Evolutionary conservation across 2,329 filamentous ascomycete species (phyloP).

Genomic region (Xylaria sp.): DNA sequence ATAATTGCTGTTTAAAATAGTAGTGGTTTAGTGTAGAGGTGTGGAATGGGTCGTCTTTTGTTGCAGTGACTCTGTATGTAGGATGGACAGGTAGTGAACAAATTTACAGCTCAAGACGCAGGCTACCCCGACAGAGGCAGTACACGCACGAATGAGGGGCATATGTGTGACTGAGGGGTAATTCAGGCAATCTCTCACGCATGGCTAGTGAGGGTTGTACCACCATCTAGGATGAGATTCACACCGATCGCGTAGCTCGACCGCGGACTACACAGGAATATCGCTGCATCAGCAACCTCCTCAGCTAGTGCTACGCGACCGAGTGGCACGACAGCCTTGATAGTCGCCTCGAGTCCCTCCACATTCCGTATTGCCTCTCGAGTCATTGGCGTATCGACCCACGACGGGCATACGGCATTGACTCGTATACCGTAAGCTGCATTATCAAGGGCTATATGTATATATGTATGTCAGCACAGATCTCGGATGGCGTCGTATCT

Average conservation of each 20-base stretch:
- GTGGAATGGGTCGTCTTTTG: too few relatives aligned
- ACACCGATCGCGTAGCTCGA: background rate
- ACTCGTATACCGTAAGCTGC: background rate
- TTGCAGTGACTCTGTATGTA: too few relatives aligned
- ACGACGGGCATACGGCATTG: background rate
- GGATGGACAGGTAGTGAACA: too few relatives aligned
- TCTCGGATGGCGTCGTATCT: too few relatives aligned
- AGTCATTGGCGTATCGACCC: background rate
- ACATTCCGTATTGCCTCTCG: background rate
- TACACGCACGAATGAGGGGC: too few relatives aligned
- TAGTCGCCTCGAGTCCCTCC: background rate
- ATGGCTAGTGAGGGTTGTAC: background rate
- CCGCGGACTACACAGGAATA: background rate
- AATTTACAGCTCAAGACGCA: too few relatives aligned
- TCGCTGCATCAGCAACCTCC: background rate
- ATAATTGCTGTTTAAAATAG: too few relatives aligned
- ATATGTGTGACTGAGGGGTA: background rate
- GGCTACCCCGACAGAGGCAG: too few relatives aligned
- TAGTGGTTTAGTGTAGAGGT: too few relatives aligned
- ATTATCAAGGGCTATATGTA: background rate
- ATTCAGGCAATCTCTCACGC: background rate
- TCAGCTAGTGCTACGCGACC: background rate
- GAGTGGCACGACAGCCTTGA: background rate
- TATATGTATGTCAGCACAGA: background rate
- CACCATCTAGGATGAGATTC: background rate